Evolutionary conservation across 441 rosid species (phyloP), one percentile per base, ranked within the genome.

Genomic region (Brassica balearica): DNA sequence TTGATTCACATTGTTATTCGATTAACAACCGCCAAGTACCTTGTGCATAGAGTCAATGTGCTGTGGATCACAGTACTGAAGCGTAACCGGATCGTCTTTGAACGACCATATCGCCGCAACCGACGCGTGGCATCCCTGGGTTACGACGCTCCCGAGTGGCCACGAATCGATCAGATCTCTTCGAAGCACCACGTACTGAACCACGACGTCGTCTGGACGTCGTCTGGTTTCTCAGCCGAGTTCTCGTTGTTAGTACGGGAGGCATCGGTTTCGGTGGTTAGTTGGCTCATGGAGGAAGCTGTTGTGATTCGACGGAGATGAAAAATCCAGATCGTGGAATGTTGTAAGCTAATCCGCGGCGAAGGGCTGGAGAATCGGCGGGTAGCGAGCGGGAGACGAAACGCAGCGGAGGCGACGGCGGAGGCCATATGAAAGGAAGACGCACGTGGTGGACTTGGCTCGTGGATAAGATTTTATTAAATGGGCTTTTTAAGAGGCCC

Each of bases 111-210:
- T 85, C 63, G 95, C 96, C 3, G 87, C 77, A 8, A 93, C 93
- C 4, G 99, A 87, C 72, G 99, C 96, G 76, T 95, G 99, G 73
- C 97, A 95, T 7, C 97, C 97, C 77, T 95, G 99, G 0, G 98
- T 91, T 2, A 95, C 92, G 58, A 95, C 87, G 87, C 99, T 95
- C 32, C 98, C 99, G 59, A 86, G 83, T 41, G 97, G 95, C 99
- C 99, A 93, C 59, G 87, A 81, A 72, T 92, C 97, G 25, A 95
- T 88, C 14, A 95, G 83, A 78, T 95, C 99, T 72, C 99, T 59
- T 77, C 99, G 86, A 14, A 95, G 88, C 78, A 93, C 97, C 69
- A 93, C 92, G 68, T 93, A 95, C 83, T 95, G 97, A n/a, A 93
- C 88, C 66, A 88, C 46, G 20, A 95, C 88, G 38, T 87, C 92